These are phyloP conservation scores for Fusarium pininemorale DNA, from an alignment of 2,329 filamentous ascomycete genomes.

Conservation along the genomic window DNA sequence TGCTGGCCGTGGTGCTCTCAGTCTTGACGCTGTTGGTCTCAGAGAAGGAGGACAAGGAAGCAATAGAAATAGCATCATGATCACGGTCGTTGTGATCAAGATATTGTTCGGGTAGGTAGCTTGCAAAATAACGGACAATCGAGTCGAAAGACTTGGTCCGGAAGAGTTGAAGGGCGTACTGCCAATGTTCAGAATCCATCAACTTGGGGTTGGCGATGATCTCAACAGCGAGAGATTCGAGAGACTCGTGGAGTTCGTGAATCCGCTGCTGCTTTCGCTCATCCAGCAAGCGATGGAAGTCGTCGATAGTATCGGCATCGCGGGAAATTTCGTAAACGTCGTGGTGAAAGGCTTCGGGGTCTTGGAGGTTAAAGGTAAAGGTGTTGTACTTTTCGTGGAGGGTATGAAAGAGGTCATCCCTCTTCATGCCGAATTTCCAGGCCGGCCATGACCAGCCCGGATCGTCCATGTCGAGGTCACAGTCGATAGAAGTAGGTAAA, in stretches of 20 bases:
- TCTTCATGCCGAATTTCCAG: slow-evolving; percentile 72
- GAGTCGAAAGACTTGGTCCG: slow-evolving; percentile 68
- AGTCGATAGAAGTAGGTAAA: slow-evolving; percentile 42
- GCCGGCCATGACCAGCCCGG: slow-evolving; percentile 63
- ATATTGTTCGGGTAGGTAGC: slow-evolving; percentile 64
- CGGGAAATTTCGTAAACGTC: slow-evolving; percentile 68
- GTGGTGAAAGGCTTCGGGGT: slow-evolving; percentile 69
- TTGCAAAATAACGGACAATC: slow-evolving; percentile 67
- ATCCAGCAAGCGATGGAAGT: slow-evolving; percentile 64
- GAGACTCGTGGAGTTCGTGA: slow-evolving; percentile 62
- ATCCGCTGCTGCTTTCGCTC: slow-evolving; percentile 64
- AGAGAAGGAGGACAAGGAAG: slow-evolving; percentile 51
- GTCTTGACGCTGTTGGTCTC: slow-evolving; percentile 51
- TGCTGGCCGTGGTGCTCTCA: slow-evolving; percentile 52
- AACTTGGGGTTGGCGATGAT: slow-evolving; percentile 68
- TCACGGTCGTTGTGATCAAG: slow-evolving; percentile 53
- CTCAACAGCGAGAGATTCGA: slow-evolving; percentile 67
- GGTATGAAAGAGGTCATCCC: slow-evolving; percentile 65
- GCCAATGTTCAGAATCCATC: slow-evolving; percentile 68
- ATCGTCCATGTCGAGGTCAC: slow-evolving; percentile 68
- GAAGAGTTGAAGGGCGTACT: slow-evolving; percentile 66
- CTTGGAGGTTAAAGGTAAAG: slow-evolving; percentile 63
- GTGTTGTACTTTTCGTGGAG: slow-evolving; percentile 70
- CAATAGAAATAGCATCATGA: slow-evolving; percentile 40
- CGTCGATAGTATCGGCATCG: slow-evolving; percentile 58